phyloP scores from a whole-genome alignment of 2,329 filamentous ascomycete genomes.

The Aspergillus cejpii region DNA sequence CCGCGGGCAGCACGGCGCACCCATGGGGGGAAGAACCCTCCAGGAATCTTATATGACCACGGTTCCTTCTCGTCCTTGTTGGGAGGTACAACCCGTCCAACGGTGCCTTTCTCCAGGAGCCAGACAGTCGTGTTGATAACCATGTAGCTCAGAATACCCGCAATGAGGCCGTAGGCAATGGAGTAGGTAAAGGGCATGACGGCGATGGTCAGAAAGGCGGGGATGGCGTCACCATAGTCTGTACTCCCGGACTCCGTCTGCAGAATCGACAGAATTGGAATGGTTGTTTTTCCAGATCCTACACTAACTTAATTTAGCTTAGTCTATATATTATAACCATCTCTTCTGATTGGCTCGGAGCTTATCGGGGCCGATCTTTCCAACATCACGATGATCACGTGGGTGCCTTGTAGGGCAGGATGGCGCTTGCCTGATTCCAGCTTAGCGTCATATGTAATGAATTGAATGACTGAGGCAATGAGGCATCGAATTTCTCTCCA shows the following conservation, averaged over 20 bases:
- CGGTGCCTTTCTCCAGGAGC: slow-evolving; percentile 58
- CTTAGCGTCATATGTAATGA: background rate
- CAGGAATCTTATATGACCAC: slow-evolving; percentile 72
- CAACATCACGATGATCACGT: slow-evolving; percentile 14
- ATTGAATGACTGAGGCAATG: background rate
- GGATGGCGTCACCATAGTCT: slow-evolving; percentile 76
- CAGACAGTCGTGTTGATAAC: slow-evolving; percentile 66
- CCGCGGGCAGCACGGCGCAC: slow-evolving; percentile 56
- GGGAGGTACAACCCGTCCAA: slow-evolving; percentile 64
- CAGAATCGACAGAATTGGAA: no score
- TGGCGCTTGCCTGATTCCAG: background rate
- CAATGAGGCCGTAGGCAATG: slow-evolving; percentile 80
- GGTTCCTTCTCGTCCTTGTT: slow-evolving; percentile 71
- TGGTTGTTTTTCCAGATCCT: no score
- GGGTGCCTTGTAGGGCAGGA: background rate
- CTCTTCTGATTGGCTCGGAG: slow-evolving; percentile 4
- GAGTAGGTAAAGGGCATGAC: slow-evolving; percentile 88
- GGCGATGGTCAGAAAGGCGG: slow-evolving; percentile 75
- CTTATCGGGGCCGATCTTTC: slow-evolving; percentile 6
- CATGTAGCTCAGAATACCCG: slow-evolving; percentile 69
- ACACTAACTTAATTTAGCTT: no score
- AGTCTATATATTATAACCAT: no score
- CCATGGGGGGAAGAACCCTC: slow-evolving; percentile 71
- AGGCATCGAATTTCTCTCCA: background rate
- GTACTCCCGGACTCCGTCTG: no score